Conservation (phyloP, 257 asterid genomes). For the Fraxinus quadrangulata region DNA sequence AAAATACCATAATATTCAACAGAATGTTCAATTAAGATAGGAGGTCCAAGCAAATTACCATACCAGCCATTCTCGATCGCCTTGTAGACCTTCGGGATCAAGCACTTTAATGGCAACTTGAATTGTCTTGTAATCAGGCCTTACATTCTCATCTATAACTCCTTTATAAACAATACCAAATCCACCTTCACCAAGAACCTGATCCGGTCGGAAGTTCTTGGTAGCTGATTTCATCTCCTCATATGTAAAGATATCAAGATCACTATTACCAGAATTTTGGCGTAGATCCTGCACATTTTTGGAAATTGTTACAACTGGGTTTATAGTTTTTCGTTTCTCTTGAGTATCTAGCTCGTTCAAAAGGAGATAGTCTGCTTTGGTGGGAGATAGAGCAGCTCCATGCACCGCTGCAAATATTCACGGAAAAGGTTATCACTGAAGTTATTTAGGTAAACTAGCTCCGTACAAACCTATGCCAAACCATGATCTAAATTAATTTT, state of each 20-base stretch:
- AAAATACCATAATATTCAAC: neutral
- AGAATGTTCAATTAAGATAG: neutral
- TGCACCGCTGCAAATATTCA: neutral
- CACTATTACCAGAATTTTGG: slow-evolving; percentile 61
- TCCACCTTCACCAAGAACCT: slow-evolving; percentile 95
- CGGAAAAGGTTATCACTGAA: neutral
- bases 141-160: slow-evolving; percentile 65
- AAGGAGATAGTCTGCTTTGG: slow-evolving; percentile 43
- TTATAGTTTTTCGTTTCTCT: slow-evolving; percentile 11
- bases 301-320: slow-evolving; percentile 47
- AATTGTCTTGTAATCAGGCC: slow-evolving; percentile 57
- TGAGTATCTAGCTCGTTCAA: neutral
- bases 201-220: slow-evolving; percentile 78
- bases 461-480: neutral
- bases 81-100: slow-evolving; percentile 90
- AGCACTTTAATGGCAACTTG: slow-evolving; percentile 89
- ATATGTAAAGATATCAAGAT: slow-evolving; percentile 80
- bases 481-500: neutral
- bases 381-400: slow-evolving; percentile 31
- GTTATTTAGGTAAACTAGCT: neutral
- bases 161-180: slow-evolving; percentile 93
- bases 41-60: slow-evolving; percentile 44
- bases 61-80: slow-evolving; percentile 99
- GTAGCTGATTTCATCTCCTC: slow-evolving; percentile 96
- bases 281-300: slow-evolving; percentile 75